Evolutionary conservation across 2,329 filamentous ascomycete genomes (phyloP), one percentile per base, ranked within the genome.

Genomic region (Graphilbum sp.): DNA sequence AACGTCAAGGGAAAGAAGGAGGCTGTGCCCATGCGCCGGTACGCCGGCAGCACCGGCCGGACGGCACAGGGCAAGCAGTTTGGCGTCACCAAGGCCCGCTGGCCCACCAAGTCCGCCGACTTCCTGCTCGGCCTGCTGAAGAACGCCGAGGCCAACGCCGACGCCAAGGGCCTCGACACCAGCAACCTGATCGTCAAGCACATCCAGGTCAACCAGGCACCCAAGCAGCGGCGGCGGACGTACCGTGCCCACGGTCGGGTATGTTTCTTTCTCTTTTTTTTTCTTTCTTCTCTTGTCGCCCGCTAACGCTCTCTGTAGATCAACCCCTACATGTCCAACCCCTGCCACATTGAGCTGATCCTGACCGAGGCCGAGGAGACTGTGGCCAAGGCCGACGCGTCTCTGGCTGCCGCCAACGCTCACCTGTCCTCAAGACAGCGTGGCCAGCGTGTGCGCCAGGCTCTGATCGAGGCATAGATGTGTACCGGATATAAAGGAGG

Each of bases 191-290:
- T 96, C 62, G 83, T 98, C 71, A 95, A 95, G 84, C 92, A 95
- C 82, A 98, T 98, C 71, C 90, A 98, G 75, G 90, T 98, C 76
- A 98, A 98, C 84, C 90, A 98, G 76, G 92, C 90, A 55, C 90
- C 90, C 59, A 96, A 96, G 81, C 88, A 96, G 76, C 80, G 90
- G 63, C 79, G 90, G 71, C 81, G 90, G 66, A 98, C 90, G 62
- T 98, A 98, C 83, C 87, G 90, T 79, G 92, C 92, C 50, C 90
- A 98, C 77, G 90, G 90, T 79, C 86, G 90, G 74, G 88, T 95
- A 92, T 58, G 87, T 85, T 54, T 41, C 5, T 31, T 18, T 37
- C 23, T 24, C 15, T 15, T 11, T 31, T 16, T 17, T 27, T 32
- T 27, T 16, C 4, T 13, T 2, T n/a, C 21, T 40, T 38, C 18